phyloP scores from a whole-genome alignment of 2,329 filamentous ascomycete species.

The Hypoxylon sp. region DNA sequence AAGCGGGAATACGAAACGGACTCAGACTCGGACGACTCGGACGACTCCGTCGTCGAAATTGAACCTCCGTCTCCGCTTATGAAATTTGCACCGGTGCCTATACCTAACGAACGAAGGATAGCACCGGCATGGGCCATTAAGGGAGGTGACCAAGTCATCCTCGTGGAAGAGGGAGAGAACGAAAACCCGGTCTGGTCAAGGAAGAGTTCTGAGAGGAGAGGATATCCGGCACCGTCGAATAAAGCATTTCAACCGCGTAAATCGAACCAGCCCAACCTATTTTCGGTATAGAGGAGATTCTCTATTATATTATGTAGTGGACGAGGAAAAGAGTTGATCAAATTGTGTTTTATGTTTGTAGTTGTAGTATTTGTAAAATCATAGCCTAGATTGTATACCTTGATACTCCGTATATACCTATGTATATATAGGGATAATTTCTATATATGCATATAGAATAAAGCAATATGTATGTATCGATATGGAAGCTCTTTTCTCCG shows the following conservation, averaged over 20 bases:
- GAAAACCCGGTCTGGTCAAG: background rate
- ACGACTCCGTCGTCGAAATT: background rate
- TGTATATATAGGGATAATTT: too few relatives aligned
- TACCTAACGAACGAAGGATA: constrained; percentile 1
- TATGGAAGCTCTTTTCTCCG: too few relatives aligned
- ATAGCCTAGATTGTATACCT: too few relatives aligned
- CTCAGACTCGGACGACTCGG: background rate
- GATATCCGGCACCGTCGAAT: background rate
- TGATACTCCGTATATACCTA: too few relatives aligned
- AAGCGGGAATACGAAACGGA: background rate
- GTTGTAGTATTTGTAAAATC: background rate
- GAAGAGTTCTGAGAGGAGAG: background rate
- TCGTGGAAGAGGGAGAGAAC: background rate
- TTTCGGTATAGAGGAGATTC: background rate
- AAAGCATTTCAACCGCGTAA: background rate
- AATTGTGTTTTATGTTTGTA: background rate
- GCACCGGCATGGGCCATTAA: background rate
- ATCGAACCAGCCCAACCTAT: background rate
- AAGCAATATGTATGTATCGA: too few relatives aligned
- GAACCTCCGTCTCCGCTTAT: too few relatives aligned
- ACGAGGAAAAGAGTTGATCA: background rate
- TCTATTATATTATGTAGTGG: background rate
- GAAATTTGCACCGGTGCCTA: background rate
- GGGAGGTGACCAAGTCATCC: background rate
- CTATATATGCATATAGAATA: too few relatives aligned